Percentiles rank a stretch among this genome's conserved stretches.
Evolutionary conservation across 805 yeast species (phyloP).

Genomic region (Isabelozyma rhagii): DNA sequence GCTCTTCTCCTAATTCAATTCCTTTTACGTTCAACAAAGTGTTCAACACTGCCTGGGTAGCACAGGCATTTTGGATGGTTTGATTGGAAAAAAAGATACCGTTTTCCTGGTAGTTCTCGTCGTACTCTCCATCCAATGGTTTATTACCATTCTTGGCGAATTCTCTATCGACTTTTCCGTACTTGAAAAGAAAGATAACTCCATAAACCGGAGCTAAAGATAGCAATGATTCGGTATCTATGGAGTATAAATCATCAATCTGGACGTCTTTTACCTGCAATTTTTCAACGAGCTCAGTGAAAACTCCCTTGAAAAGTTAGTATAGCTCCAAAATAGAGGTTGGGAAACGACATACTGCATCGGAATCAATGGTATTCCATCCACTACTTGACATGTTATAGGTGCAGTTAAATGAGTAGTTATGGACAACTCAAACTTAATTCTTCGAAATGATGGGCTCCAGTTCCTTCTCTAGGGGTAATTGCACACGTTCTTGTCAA

Average conservation of each 20-base stretch:
- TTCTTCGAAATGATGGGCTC: too few species aligned
- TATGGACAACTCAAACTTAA: too few species aligned
- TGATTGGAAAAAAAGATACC: slow-evolving; percentile 61
- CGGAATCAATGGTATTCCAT: slow-evolving; percentile 68
- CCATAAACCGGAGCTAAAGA: slow-evolving; percentile 49
- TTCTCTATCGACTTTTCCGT: slow-evolving; percentile 39
- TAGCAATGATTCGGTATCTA: slow-evolving; percentile 43
- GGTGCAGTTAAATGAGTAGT: background rate
- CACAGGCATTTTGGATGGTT: slow-evolving; percentile 66
- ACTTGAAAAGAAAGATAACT: slow-evolving; percentile 61
- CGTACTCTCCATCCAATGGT: slow-evolving; percentile 47
- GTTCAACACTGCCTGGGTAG: slow-evolving; percentile 68
- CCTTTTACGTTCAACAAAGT: slow-evolving; percentile 39
- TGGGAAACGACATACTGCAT: slow-evolving; percentile 40
- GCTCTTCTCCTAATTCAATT: slow-evolving; percentile 47
- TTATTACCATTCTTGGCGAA: slow-evolving; percentile 21
- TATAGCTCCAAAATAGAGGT: background rate
- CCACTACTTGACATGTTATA: slow-evolving; percentile 16
- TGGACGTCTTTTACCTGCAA: slow-evolving; percentile 52
- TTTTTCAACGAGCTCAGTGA: slow-evolving; percentile 58
- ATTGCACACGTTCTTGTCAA: too few species aligned
- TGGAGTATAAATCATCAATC: slow-evolving; percentile 54
- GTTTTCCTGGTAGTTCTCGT: slow-evolving; percentile 24
- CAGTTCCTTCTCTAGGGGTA: too few species aligned
- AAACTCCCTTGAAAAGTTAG: slow-evolving; percentile 45